Evolutionary conservation across 306 rosid genomes (phyloP).

Genomic region (Lathyrus aphaca): DNA sequence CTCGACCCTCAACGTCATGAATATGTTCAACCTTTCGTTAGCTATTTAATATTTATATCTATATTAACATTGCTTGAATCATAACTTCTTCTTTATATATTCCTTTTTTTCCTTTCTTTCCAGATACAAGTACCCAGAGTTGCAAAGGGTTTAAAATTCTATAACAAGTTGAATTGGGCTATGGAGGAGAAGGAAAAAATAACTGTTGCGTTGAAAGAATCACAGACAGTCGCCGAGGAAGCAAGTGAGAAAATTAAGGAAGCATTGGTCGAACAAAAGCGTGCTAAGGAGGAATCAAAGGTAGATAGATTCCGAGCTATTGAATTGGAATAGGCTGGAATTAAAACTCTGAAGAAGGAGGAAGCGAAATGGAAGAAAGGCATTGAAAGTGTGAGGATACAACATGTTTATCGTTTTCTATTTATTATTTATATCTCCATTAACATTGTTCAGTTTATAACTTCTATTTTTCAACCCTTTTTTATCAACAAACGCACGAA

Average conservation of each 20-base stretch:
- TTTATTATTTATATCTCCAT: too few relatives aligned
- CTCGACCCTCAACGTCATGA: too few relatives aligned
- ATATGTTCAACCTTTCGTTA: too few relatives aligned
- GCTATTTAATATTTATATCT: too few relatives aligned
- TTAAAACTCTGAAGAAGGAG: slow-evolving; percentile 73
- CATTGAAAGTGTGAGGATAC: slow-evolving; percentile 67
- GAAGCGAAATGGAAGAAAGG: slow-evolving; percentile 86
- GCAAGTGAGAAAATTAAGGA: slow-evolving; percentile 80
- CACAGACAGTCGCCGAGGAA: slow-evolving; percentile 68
- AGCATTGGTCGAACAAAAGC: slow-evolving; percentile 79
- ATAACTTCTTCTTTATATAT: too few relatives aligned
- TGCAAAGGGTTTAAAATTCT: slow-evolving; percentile 71
- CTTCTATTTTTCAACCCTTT: too few relatives aligned
- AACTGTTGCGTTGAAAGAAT: slow-evolving; percentile 73
- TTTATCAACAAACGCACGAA: too few relatives aligned
- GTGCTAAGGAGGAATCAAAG: slow-evolving; percentile 84
- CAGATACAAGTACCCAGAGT: slow-evolving; percentile 67
- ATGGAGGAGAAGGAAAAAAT: slow-evolving; percentile 81
- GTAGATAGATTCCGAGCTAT: slow-evolving; percentile 87
- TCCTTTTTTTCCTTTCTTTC: slow-evolving; percentile 5
- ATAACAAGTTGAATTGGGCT: slow-evolving; percentile 61
- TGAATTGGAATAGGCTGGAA: too few relatives aligned
- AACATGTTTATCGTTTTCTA: too few relatives aligned
- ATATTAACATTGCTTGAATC: too few relatives aligned
- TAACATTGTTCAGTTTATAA: too few relatives aligned